Evolutionary conservation across 78 protist species (phyloP).

Genomic region (Dictyostelium firmibasis): DNA sequence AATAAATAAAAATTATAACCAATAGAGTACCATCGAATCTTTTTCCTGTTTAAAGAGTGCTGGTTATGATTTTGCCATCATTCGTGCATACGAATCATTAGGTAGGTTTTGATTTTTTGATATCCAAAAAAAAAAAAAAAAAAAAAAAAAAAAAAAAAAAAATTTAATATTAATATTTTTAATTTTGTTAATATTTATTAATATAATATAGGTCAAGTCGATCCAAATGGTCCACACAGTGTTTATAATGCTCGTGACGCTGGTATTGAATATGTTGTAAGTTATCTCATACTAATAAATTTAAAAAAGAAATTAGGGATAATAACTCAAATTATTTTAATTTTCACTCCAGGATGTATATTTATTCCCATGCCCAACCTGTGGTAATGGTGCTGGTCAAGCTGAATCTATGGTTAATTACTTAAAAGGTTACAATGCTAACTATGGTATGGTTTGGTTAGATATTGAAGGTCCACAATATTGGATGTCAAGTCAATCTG

Average conservation of each 20-base stretch:
- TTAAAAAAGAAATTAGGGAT: neutral
- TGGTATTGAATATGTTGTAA: slow-evolving; percentile 12
- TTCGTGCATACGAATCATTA: slow-evolving; percentile 8
- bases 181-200: no score
- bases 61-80: slow-evolving; percentile 39
- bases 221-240: slow-evolving; percentile 19
- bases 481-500: neutral
- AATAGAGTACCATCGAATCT: neutral
- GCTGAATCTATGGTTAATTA: neutral
- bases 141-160: no score
- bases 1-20: no score
- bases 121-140: no score
- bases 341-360: neutral
- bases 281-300: neutral
- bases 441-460: slow-evolving; percentile 61
- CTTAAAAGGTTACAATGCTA: neutral
- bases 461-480: slow-evolving; percentile 79
- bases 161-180: no score
- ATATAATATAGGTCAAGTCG: neutral
- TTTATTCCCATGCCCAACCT: slow-evolving; percentile 63
- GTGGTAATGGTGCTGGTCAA: slow-evolving; percentile 57
- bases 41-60: neutral
- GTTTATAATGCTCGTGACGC: slow-evolving; percentile 25
- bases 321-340: neutral
- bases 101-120: neutral